Percentiles rank a stretch among this genome's conserved stretches.
These are phyloP conservation scores for Xylariaceae sp. DNA, from an alignment of 2,329 filamentous ascomycete species.

Conservation along the genomic window DNA sequence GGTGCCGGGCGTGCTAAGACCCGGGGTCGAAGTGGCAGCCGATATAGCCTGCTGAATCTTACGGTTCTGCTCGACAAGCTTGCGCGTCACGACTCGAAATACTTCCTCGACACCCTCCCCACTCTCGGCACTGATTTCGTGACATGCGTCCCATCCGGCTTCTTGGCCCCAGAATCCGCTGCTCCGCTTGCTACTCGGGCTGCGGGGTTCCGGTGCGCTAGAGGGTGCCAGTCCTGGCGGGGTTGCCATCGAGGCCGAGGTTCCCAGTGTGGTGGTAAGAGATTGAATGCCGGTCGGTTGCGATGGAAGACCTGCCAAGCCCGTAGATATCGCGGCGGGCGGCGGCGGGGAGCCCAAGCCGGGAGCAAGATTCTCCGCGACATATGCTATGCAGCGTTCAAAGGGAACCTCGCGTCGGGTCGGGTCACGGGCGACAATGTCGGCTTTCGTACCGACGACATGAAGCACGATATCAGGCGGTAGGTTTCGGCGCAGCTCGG, in stretches of 20 bases:
- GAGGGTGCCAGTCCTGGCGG: conserved; percentile 38
- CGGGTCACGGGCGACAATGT: conserved; percentile 84
- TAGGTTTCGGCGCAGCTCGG: conserved; percentile 76
- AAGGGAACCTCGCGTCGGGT: conserved; percentile 79
- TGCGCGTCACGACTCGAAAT: conserved; percentile 66
- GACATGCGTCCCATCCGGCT: conserved; percentile 92
- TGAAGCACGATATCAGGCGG: conserved; percentile 78
- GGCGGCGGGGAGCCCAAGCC: conserved; percentile 63
- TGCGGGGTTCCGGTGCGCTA: conserved; percentile 47
- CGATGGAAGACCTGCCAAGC: conserved; percentile 25
- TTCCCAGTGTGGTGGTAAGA: conserved; percentile 22
- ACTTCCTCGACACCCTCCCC: conserved; percentile 97
- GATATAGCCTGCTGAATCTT: conserved; percentile 58
- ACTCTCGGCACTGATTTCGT: conserved; percentile 91
- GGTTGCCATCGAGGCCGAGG: conserved; percentile 19
- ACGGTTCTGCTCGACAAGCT: conserved; percentile 61
- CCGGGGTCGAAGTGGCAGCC: conserved; percentile 50
- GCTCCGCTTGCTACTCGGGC: conserved; percentile 60
- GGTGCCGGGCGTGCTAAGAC: conserved; percentile 37
- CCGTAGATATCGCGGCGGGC: conserved; percentile 51
- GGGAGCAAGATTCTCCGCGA: conserved; percentile 84
- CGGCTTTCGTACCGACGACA: conserved; percentile 91
- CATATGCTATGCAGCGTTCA: conserved; percentile 91
- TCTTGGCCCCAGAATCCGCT: conserved; percentile 88
- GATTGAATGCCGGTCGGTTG: conserved; percentile 30